Conservation (phyloP, 2,329 filamentous ascomycete genomes). For the Trichoderma citrinoviride region DNA sequence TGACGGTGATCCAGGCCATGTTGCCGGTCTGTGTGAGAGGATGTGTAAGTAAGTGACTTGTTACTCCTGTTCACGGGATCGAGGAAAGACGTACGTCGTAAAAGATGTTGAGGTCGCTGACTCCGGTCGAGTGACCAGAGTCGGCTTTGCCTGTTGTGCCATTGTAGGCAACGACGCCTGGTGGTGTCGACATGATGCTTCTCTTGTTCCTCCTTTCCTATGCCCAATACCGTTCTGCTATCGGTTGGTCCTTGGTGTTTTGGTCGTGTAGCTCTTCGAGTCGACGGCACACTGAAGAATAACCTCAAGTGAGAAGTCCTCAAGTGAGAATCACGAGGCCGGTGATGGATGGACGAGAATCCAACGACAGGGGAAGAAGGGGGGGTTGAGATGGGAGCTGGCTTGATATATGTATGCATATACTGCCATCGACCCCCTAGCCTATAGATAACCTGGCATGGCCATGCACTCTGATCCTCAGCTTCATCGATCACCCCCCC, state of each 20-base stretch:
- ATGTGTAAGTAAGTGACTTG: background rate
- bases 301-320: background rate
- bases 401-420: conserved; percentile 4
- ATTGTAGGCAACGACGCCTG: conserved; percentile 43
- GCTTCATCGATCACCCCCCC: background rate
- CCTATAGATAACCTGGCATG: too few relatives aligned
- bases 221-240: background rate
- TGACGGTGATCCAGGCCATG: conserved; percentile 76
- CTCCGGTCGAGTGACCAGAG: conserved; percentile 48
- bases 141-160: conserved; percentile 50
- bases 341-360: background rate
- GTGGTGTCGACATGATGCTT: conserved; percentile 27
- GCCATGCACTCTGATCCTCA: too few relatives aligned
- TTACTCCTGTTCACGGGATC: background rate
- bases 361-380: background rate
- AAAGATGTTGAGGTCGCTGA: conserved; percentile 76
- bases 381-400: background rate
- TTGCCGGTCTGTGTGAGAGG: conserved; percentile 62
- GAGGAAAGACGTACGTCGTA: conserved; percentile 63
- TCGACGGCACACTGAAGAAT: background rate
- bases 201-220: background rate
- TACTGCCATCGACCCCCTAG: background rate
- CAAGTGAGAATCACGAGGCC: background rate
- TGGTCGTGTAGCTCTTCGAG: background rate
- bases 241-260: background rate